These are phyloP conservation scores for Secale cereale DNA, from an alignment of 176 grass and related monocot species.

Conservation along the genomic window DNA sequence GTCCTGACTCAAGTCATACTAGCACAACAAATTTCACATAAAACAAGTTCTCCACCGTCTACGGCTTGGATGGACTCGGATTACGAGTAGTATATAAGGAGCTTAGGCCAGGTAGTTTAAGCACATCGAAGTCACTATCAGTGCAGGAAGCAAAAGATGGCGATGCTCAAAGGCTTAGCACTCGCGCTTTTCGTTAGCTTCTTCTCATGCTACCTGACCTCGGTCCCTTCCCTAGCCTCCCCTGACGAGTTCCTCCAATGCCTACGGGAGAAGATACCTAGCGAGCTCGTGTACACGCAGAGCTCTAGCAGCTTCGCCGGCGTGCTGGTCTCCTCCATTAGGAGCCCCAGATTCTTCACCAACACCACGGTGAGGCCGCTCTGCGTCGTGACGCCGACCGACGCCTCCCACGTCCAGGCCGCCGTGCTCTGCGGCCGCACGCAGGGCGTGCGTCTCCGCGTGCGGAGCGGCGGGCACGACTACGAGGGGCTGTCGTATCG, in stretches of 20 bases:
- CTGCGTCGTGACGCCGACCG: constrained; percentile 40
- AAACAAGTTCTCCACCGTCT: no score
- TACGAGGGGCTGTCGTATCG: constrained; percentile 73
- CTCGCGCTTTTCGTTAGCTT: background rate
- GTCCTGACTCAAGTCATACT: no score
- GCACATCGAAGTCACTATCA: background rate
- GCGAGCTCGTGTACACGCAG: constrained; percentile 34
- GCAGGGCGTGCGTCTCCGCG: constrained; percentile 35
- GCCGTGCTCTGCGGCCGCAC: constrained; percentile 42
- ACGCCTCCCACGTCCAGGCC: constrained; percentile 48
- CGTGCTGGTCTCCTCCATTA: constrained; percentile 55
- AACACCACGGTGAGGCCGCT: constrained; percentile 44
- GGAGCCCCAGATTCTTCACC: constrained; percentile 38
- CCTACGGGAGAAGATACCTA: constrained; percentile 16
- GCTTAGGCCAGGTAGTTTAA: background rate
- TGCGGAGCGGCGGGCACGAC: constrained; percentile 73
- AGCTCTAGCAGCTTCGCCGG: constrained; percentile 22
- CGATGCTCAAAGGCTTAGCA: background rate
- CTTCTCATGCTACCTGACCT: background rate
- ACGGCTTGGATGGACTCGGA: no score
- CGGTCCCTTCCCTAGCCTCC: background rate
- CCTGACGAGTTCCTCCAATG: constrained; percentile 52
- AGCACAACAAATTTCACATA: no score
- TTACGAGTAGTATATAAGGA: constrained; percentile 11
- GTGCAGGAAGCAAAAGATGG: background rate